A percentile compares a stretch with the other conserved stretches of the same genome.
phyloP scores from a whole-genome alignment of 495 filamentous ascomycete species.

The Xylaria nigripes region DNA sequence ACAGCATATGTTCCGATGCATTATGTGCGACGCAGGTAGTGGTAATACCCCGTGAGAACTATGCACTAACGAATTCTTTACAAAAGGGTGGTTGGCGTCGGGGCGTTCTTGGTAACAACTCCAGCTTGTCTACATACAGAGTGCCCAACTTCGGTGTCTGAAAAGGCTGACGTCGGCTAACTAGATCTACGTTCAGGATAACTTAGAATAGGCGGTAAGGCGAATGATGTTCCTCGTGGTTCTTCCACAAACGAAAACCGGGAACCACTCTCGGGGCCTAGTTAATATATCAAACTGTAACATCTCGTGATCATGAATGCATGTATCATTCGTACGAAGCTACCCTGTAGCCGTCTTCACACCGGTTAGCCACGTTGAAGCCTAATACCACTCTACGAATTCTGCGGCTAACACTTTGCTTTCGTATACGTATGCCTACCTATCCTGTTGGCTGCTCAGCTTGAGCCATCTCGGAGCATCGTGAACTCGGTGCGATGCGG shows the following conservation, averaged over 20 bases:
- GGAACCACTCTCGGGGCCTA: neutral
- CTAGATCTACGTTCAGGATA: neutral
- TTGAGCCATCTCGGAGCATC: neutral
- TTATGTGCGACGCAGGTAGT: neutral
- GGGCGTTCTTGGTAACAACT: neutral
- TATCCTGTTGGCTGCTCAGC: neutral
- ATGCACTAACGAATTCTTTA: neutral
- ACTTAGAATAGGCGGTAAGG: neutral
- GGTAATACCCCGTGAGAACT: neutral
- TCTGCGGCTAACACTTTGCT: neutral
- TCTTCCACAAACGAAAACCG: neutral
- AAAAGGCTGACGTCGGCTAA: too few species aligned
- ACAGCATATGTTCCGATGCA: neutral
- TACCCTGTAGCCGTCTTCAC: neutral
- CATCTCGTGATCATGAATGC: slow-evolving; percentile 1
- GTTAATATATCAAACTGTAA: too few species aligned
- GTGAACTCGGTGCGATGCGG: too few species aligned
- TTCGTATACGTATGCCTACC: neutral
- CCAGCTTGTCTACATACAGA: neutral
- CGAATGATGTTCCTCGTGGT: neutral
- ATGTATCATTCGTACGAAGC: neutral
- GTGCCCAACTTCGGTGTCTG: neutral
- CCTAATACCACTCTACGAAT: neutral
- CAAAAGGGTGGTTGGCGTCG: neutral
- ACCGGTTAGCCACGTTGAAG: neutral